These are phyloP conservation scores for Tolypocladium pustulatum DNA, from an alignment of 2,329 filamentous ascomycete genomes.

Conservation along the genomic window DNA sequence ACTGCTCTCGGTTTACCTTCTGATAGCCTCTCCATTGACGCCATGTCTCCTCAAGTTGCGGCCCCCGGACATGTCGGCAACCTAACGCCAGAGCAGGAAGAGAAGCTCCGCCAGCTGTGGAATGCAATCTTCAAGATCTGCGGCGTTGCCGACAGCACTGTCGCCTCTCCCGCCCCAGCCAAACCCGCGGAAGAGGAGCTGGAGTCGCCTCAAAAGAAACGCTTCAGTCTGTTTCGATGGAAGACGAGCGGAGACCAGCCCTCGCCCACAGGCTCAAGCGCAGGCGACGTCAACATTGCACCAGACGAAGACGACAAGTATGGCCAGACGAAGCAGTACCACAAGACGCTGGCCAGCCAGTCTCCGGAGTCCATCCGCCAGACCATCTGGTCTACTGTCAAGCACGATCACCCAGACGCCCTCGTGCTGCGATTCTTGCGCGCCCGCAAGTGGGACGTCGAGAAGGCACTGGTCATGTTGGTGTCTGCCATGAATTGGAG, in stretches of 20 bases:
- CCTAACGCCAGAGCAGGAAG: constrained; percentile 80
- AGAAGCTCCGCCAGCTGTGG: constrained; percentile 86
- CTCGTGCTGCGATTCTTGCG: constrained; percentile 72
- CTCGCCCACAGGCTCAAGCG: constrained; percentile 13
- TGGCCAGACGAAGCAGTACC: constrained; percentile 77
- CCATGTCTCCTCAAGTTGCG: constrained; percentile 31
- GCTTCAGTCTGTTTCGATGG: constrained; percentile 57
- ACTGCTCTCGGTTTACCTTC: neutral
- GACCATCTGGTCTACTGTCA: constrained; percentile 88
- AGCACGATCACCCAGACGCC: constrained; percentile 88
- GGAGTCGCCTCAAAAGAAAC: constrained; percentile 65
- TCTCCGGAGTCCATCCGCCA: constrained; percentile 68
- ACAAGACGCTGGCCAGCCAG: constrained; percentile 66
- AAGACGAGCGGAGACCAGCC: constrained; percentile 42
- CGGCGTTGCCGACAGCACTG: constrained; percentile 37
- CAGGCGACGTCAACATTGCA: constrained; percentile 26
- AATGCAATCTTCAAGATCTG: constrained; percentile 63
- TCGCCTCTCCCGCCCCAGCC: constrained; percentile 4
- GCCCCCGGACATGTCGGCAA: constrained; percentile 72
- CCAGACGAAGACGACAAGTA: constrained; percentile 77
- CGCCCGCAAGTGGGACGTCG: constrained; percentile 91
- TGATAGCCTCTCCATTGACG: constrained; percentile 4
- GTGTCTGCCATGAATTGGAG: constrained; percentile 93
- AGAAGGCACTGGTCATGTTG: constrained; percentile 88
- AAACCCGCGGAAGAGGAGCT: constrained; percentile 11